Base-by-base conservation (phyloP, 2,329 filamentous ascomycete species). In the Lachnellula subtilissima region DNA sequence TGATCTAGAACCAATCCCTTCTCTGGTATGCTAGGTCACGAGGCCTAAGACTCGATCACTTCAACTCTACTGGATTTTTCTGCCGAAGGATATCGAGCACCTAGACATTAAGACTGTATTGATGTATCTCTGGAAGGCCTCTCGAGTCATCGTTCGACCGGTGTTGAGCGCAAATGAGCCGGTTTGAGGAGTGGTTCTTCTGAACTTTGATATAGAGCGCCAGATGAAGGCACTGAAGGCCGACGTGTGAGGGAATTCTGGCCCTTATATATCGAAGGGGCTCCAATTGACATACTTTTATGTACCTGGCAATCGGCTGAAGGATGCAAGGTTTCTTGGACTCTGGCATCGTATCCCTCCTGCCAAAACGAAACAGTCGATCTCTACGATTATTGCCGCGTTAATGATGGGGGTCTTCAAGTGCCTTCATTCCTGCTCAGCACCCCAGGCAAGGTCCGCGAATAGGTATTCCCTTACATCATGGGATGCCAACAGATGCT, bases 401-500 rank as follows among this genome's bases (percentile, higher is more conserved):
- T 52, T 15, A 56, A 46, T 28, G 49, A 52, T 36, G 19, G 50
- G 9, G 54, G 54, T 9, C 39, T 50, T 28, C 50, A 15, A 8
- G 28, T 49, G 28, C 11, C 43, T 14, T 25, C 48, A 28, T 56
- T 56, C 19, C 39, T 17, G 14, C 25, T 56, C 15, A 45, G n/a
- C 5, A 25, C 42, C 25, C 50, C 37, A 25, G 4, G 3, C 15
- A 23, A 32, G 9, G 22, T 48, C 28, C 47, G 42, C 48, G 52
- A 49, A 25, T 39, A 32, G 6, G 22, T 47, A 7, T 49, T 58
- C 19, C 52, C 37, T 15, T 52, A 36, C n/a, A 25, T 45, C 6
- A 32, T 58, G 23, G 9, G 52, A 58, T 36, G 56, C 48, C n/a
- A 35, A 52, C n/a, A 52, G 47, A 37, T 58, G 55, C 32, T 58